A percentile compares a stretch with the other conserved stretches of the same genome.
phyloP scores from a whole-genome alignment of 1,284 basidiomycete genomes.

The Cronartium quercuum region DNA sequence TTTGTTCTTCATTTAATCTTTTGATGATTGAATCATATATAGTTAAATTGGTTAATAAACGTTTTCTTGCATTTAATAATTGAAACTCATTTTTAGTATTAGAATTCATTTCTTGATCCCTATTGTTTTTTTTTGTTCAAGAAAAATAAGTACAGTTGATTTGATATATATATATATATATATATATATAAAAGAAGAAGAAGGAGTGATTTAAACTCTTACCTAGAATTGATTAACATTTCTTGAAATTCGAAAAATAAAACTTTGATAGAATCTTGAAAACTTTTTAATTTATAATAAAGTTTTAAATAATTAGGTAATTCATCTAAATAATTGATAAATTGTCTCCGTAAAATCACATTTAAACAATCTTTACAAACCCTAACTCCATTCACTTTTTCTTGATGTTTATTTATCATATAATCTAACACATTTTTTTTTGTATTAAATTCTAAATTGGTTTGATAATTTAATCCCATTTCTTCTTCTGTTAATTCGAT shows the following conservation, averaged over 20 bases:
- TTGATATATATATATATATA: not conserved
- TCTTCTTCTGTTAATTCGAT: slow-evolving; percentile 11
- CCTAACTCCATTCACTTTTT: slow-evolving; percentile 44
- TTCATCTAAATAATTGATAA: slow-evolving; percentile 39
- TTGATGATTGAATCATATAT: slow-evolving; percentile 14
- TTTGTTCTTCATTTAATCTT: not conserved
- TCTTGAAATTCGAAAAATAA: slow-evolving; percentile 67
- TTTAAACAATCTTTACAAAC: slow-evolving; percentile 47
- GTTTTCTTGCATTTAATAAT: slow-evolving; percentile 8
- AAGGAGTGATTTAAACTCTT: slow-evolving; percentile 41
- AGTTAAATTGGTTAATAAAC: slow-evolving; percentile 4
- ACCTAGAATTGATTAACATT: slow-evolving; percentile 58
- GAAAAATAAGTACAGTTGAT: not conserved
- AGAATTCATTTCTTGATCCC: not conserved
- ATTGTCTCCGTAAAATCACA: slow-evolving; percentile 43
- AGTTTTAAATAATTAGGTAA: slow-evolving; percentile 47
- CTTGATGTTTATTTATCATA: not conserved
- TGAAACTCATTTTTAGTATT: not conserved
- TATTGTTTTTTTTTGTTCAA: not conserved
- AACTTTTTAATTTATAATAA: slow-evolving; percentile 60
- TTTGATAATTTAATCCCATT: not conserved
- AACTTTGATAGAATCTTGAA: slow-evolving; percentile 72
- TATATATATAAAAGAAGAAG: not conserved
- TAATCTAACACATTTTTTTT: slow-evolving; percentile 41
- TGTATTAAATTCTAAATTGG: not conserved